Conservation (phyloP, 2,329 filamentous ascomycete species). For the Botrytis fragariae region DNA sequence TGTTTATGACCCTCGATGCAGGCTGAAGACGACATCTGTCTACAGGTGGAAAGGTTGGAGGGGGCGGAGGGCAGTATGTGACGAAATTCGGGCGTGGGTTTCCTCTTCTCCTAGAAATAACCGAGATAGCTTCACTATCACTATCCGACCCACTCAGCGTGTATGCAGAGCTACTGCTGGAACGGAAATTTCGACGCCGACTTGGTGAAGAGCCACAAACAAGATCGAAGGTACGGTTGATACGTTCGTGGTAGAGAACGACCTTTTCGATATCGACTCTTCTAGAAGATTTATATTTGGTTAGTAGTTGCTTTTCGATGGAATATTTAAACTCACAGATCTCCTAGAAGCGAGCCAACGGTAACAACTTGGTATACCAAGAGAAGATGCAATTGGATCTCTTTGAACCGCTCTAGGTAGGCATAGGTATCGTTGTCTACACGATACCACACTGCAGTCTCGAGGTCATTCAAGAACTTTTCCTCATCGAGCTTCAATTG, state of each 20-base stretch:
- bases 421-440: conserved; percentile 2
- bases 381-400: conserved; percentile 31
- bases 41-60: conserved; percentile 4
- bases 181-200: not conserved
- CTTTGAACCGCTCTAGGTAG: conserved; percentile 24
- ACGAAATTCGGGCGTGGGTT: not conserved
- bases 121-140: conserved; percentile 22
- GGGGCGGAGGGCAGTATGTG: not conserved
- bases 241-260: conserved; percentile 29
- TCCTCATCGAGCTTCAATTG: conserved; percentile 26
- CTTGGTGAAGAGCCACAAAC: conserved; percentile 24
- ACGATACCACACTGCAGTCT: conserved; percentile 25
- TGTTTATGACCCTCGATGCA: no score
- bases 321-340: conserved; percentile 25
- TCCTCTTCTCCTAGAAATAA: conserved; percentile 5
- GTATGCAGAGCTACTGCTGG: conserved; percentile 19
- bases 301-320: not conserved
- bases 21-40: not conserved
- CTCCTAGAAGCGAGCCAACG: conserved; percentile 25
- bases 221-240: conserved; percentile 27
- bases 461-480: conserved; percentile 26
- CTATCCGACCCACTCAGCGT: conserved; percentile 16
- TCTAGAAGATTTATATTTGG: conserved; percentile 24
- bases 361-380: conserved; percentile 31
- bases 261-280: conserved; percentile 30